These are phyloP conservation scores for Fusarium azukiicola DNA, from an alignment of 2,329 filamentous ascomycete genomes.

Conservation along the genomic window DNA sequence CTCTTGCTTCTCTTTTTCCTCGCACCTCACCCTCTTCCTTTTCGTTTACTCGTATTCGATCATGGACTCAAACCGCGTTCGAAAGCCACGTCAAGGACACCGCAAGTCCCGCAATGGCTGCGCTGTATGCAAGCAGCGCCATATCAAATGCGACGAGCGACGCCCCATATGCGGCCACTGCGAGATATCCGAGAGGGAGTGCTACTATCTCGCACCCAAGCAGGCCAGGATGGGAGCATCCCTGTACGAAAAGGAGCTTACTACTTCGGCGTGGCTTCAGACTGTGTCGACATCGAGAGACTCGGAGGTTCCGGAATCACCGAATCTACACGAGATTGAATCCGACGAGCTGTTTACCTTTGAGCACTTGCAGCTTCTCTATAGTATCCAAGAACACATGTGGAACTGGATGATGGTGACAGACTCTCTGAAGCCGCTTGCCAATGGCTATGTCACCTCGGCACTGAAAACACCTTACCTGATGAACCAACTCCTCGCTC, in stretches of 20 bases:
- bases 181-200: constrained; percentile 18
- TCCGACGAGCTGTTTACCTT: constrained; percentile 27
- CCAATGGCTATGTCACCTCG: neutral
- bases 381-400: constrained; percentile 24
- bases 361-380: constrained; percentile 29
- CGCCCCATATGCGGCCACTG: constrained; percentile 33
- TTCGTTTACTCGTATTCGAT: constrained; percentile 17
- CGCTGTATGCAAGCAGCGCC: constrained; percentile 36
- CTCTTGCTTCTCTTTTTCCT: constrained; percentile 17
- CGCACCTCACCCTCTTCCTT: neutral
- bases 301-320: neutral
- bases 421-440: neutral
- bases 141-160: constrained; percentile 42
- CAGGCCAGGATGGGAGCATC: neutral
- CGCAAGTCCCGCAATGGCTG: constrained; percentile 44
- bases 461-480: constrained; percentile 35
- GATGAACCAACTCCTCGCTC: constrained; percentile 39
- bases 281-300: neutral
- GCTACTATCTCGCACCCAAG: neutral
- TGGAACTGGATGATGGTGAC: constrained; percentile 22
- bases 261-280: neutral
- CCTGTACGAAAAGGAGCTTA: constrained; percentile 20
- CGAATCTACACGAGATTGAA: neutral
- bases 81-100: constrained; percentile 34
- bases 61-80: neutral